Evolutionary conservation across 2,329 filamentous ascomycete species (phyloP).

Genomic region (Aureobasidium pullulans): DNA sequence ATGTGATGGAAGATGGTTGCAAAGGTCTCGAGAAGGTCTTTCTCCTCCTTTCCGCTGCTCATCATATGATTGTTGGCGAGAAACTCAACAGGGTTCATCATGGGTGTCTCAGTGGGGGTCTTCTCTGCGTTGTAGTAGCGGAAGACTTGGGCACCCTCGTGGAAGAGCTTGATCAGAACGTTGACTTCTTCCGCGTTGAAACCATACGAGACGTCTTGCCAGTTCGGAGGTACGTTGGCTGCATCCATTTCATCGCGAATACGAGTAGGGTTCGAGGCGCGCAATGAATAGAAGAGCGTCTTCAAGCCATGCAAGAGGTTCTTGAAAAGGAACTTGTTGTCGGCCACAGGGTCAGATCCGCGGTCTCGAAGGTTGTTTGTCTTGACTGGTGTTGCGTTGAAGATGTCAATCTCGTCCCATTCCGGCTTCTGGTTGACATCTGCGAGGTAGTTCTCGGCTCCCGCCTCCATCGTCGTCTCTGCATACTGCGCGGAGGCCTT

Average conservation of each 20-base stretch:
- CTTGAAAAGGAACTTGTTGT: constrained; percentile 97
- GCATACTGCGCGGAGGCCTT: constrained; percentile 77
- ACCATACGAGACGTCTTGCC: constrained; percentile 91
- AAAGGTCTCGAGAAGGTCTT: constrained; percentile 93
- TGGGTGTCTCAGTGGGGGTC: constrained; percentile 61
- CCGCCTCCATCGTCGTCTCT: constrained; percentile 52
- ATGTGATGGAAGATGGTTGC: constrained; percentile 98
- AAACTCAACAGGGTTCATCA: constrained; percentile 78
- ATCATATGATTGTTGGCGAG: constrained; percentile 94
- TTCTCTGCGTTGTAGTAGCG: constrained; percentile 93
- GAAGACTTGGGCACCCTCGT: constrained; percentile 92
- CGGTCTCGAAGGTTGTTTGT: constrained; percentile 85
- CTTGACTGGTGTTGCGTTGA: constrained; percentile 92
- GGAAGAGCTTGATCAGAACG: constrained; percentile 94
- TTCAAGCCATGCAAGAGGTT: constrained; percentile 94
- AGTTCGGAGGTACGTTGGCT: constrained; percentile 74
- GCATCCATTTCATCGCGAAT: constrained; percentile 59
- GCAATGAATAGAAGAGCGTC: constrained; percentile 91
- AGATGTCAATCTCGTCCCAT: constrained; percentile 98
- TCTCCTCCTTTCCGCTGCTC: constrained; percentile 90
- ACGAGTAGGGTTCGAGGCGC: constrained; percentile 69
- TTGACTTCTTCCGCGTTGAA: constrained; percentile 96
- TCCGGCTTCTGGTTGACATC: constrained; percentile 75
- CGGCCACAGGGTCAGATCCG: constrained; percentile 79
- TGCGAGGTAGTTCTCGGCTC: constrained; percentile 72